A percentile compares a stretch with the other conserved stretches of the same genome.
phyloP scores from a whole-genome alignment of 805 yeast species.

The Lipomyces kockii region DNA sequence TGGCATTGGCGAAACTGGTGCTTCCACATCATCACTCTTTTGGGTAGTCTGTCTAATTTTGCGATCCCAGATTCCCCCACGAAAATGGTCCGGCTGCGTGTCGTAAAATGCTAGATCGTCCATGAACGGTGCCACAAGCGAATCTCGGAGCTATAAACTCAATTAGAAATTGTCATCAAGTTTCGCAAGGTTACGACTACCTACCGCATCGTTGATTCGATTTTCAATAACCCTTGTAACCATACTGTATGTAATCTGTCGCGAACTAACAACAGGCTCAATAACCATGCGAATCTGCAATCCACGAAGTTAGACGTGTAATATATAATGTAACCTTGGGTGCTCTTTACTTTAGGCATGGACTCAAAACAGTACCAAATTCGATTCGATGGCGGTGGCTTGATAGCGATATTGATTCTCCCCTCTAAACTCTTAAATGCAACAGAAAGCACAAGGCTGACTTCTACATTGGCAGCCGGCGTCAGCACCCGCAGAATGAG shows the following conservation, averaged over 20 bases:
- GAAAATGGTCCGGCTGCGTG: slow-evolving; percentile 69
- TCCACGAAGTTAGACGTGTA: background rate
- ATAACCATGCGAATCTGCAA: slow-evolving; percentile 46
- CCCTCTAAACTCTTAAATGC: slow-evolving; percentile 74
- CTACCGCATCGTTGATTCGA: slow-evolving; percentile 76
- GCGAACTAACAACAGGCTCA: slow-evolving; percentile 89
- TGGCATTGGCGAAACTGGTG: slow-evolving; percentile 1
- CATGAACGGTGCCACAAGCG: slow-evolving; percentile 84
- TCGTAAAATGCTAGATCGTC: slow-evolving; percentile 80
- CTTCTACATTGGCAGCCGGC: slow-evolving; percentile 50
- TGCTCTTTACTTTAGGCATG: slow-evolving; percentile 57
- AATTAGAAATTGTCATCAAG: background rate
- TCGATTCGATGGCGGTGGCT: slow-evolving; percentile 89
- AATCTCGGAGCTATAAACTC: slow-evolving; percentile 50
- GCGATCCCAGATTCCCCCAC: slow-evolving; percentile 92
- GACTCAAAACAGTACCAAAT: slow-evolving; percentile 87
- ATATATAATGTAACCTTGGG: background rate
- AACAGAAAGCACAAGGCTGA: slow-evolving; percentile 72
- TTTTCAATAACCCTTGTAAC: slow-evolving; percentile 80
- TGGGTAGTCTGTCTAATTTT: background rate
- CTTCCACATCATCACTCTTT: background rate
- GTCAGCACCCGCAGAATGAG: background rate
- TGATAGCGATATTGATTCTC: slow-evolving; percentile 66
- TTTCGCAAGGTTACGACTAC: background rate
- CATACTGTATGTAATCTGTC: slow-evolving; percentile 76